Percentiles rank a stretch among this genome's conserved stretches.
phyloP scores from a whole-genome alignment of 441 rosid genomes.

The Eugenia klotzschiana region DNA sequence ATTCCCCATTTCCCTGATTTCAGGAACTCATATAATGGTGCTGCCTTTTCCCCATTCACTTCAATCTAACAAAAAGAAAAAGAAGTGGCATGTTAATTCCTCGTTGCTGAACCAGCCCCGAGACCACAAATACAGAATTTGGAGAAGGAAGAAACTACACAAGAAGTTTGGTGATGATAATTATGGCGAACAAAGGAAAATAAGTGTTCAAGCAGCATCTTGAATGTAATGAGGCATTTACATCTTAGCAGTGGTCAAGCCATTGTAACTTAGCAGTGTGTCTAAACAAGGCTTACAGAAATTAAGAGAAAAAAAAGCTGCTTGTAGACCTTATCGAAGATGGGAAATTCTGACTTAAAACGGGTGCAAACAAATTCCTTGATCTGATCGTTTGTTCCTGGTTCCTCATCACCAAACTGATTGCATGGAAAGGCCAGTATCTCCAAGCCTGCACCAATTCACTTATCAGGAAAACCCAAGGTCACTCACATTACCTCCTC shows the following conservation, averaged over 20 bases:
- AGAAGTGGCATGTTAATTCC: not conserved
- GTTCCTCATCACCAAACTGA: slow-evolving; percentile 87
- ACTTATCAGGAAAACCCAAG: not conserved
- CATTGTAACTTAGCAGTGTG: not conserved
- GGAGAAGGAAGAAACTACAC: not conserved
- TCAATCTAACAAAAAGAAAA: slow-evolving; percentile 36
- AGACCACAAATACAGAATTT: not conserved
- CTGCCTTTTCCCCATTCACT: slow-evolving; percentile 64
- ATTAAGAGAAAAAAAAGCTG: not conserved
- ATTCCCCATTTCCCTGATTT: slow-evolving; percentile 88
- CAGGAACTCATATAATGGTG: slow-evolving; percentile 54
- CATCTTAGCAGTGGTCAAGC: not conserved
- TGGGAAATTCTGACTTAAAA: slow-evolving; percentile 72
- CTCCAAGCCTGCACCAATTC: slow-evolving; percentile 43
- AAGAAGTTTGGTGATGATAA: not conserved
- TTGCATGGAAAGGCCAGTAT: slow-evolving; percentile 88
- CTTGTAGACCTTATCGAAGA: slow-evolving; percentile 56
- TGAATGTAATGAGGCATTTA: not conserved
- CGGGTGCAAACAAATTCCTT: slow-evolving; percentile 59
- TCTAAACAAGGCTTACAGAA: not conserved
- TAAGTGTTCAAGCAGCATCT: not conserved
- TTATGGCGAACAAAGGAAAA: not conserved
- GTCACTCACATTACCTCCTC: not conserved
- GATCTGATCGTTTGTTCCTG: slow-evolving; percentile 59
- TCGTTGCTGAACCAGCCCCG: not conserved